Percentiles rank a stretch among this genome's conserved stretches.
Conservation (phyloP, 139 green algal genomes). For the Haematococcus sp. region DNA sequence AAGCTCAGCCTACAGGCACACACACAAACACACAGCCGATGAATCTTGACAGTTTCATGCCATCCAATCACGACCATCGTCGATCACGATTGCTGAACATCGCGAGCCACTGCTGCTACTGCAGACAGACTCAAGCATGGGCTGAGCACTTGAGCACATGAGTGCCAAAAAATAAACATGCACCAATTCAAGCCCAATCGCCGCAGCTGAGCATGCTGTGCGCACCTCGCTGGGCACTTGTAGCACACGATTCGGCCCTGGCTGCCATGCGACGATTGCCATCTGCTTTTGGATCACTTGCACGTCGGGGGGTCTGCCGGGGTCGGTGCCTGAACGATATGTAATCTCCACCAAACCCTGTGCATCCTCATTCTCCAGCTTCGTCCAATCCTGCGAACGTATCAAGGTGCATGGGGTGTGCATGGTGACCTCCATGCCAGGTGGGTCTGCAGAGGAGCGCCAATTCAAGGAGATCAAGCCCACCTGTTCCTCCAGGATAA, state of each 20-base stretch:
- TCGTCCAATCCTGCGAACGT: slow-evolving; percentile 78
- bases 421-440: slow-evolving; percentile 4
- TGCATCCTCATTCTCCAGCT: slow-evolving; percentile 69
- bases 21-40: slow-evolving; percentile 1
- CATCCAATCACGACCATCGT: too few species aligned
- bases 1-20: slow-evolving; percentile 60
- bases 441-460: not conserved
- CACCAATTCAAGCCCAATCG: too few species aligned
- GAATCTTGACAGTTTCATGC: too few species aligned
- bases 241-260: slow-evolving; percentile 81
- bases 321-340: slow-evolving; percentile 66
- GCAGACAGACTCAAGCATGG: not conserved
- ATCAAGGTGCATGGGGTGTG: not conserved
- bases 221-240: slow-evolving; percentile 74
- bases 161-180: too few species aligned
- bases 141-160: too few species aligned
- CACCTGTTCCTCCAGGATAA: slow-evolving; percentile 91
- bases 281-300: slow-evolving; percentile 87
- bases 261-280: slow-evolving; percentile 94
- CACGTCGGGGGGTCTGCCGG: slow-evolving; percentile 75
- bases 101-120: not conserved
- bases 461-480: slow-evolving; percentile 7
- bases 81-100: too few species aligned
- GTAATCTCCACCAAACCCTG: slow-evolving; percentile 80
- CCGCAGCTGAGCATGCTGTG: not conserved